These are phyloP conservation scores for Clonostachys solani DNA, from an alignment of 2,329 filamentous ascomycete species.

Conservation along the genomic window DNA sequence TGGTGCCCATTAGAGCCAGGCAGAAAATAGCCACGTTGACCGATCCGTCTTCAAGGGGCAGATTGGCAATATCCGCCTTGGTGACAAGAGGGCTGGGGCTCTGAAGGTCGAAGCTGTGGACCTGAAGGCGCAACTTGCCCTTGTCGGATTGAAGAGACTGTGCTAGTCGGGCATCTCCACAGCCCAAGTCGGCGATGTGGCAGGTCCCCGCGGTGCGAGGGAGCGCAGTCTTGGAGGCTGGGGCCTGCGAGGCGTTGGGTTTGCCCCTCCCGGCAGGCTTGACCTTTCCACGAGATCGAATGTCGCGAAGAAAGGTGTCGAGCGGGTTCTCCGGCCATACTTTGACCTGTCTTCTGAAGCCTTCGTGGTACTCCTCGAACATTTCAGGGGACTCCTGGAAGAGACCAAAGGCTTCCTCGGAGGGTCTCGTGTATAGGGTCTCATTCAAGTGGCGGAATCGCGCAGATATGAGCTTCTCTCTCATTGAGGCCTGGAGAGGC, in stretches of 20 bases:
- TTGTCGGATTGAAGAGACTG: slow-evolving; percentile 59
- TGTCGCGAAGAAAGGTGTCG: slow-evolving; percentile 73
- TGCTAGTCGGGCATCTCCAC: slow-evolving; percentile 83
- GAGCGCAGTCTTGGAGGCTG: slow-evolving; percentile 41
- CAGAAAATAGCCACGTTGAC: slow-evolving; percentile 93
- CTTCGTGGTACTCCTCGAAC: slow-evolving; percentile 94
- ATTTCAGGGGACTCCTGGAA: slow-evolving; percentile 86
- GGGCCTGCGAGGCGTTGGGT: not conserved
- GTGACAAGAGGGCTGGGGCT: slow-evolving; percentile 74
- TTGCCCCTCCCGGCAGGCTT: slow-evolving; percentile 15
- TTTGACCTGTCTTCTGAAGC: slow-evolving; percentile 91
- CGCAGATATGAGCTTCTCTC: slow-evolving; percentile 87
- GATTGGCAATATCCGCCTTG: slow-evolving; percentile 79
- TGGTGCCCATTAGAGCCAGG: slow-evolving; percentile 96
- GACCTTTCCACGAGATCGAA: slow-evolving; percentile 63
- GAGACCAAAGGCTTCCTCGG: slow-evolving; percentile 73
- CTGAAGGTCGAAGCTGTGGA: slow-evolving; percentile 86
- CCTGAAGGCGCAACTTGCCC: slow-evolving; percentile 64
- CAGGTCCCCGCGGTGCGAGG: slow-evolving; percentile 69
- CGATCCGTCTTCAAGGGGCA: slow-evolving; percentile 70
- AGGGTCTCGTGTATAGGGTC: slow-evolving; percentile 90
- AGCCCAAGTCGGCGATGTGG: slow-evolving; percentile 87
- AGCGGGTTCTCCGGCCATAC: slow-evolving; percentile 98
- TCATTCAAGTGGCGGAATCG: slow-evolving; percentile 98
- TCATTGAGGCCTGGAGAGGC: slow-evolving; percentile 90